Percentiles rank a stretch among this genome's conserved stretches.
phyloP scores from a whole-genome alignment of 257 asterid species.

The Nyctanthes arbortristis region DNA sequence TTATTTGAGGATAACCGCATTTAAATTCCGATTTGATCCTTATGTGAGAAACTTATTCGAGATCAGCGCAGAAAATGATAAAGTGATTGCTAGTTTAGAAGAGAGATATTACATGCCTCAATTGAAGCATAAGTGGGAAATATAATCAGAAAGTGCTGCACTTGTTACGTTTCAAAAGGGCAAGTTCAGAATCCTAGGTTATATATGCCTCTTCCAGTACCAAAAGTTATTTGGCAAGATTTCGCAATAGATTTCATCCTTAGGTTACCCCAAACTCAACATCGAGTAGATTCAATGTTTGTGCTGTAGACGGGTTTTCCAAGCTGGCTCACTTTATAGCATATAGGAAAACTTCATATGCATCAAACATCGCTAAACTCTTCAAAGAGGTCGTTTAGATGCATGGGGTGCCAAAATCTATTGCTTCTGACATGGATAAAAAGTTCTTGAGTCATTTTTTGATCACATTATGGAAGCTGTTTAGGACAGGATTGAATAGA shows the following conservation, averaged over 20 bases:
- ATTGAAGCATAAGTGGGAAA: background rate
- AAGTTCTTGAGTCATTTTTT: constrained; percentile 2
- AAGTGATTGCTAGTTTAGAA: background rate
- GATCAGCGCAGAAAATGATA: background rate
- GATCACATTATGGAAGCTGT: background rate
- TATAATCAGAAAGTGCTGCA: background rate
- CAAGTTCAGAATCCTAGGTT: background rate
- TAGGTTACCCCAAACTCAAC: background rate
- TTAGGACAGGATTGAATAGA: background rate
- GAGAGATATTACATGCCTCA: constrained; percentile 1
- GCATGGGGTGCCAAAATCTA: constrained; percentile 5
- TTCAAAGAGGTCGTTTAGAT: background rate
- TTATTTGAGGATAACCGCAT: no score
- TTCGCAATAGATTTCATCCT: background rate
- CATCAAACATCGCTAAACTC: background rate
- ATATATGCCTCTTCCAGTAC: background rate
- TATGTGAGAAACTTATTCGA: background rate
- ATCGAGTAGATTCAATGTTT: background rate
- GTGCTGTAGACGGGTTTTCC: constrained; percentile 16
- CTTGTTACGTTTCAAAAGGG: background rate
- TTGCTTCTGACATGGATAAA: background rate
- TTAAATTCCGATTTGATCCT: no score
- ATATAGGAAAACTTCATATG: background rate
- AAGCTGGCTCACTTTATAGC: constrained; percentile 5
- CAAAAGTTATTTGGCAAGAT: background rate